Percentiles rank a stretch among this genome's conserved stretches.
Evolutionary conservation across 371 early-diverging fungal species (phyloP).

Genomic region (Syncephalastrum contaminatum): DNA sequence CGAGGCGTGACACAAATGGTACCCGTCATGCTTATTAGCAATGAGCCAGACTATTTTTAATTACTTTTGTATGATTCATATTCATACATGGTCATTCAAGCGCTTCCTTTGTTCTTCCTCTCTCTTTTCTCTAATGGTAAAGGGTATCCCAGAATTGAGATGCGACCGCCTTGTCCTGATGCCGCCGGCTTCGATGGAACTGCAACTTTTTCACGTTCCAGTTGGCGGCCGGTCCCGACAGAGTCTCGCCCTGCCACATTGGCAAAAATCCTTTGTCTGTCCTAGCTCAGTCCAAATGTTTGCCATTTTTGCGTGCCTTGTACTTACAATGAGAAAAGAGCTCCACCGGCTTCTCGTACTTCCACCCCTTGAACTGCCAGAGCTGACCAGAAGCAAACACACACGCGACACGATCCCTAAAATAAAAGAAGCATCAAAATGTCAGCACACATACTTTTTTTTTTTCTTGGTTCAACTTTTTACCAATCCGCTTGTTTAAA

Average conservation of each 20-base stretch:
- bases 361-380: conserved; percentile 95
- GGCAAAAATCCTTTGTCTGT: conserved; percentile 77
- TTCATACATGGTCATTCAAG: too few relatives aligned
- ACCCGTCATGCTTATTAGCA: too few relatives aligned
- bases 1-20: too few relatives aligned
- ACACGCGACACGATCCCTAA: conserved; percentile 82
- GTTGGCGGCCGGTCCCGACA: conserved; percentile 51
- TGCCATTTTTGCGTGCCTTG: neutral
- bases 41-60: too few relatives aligned
- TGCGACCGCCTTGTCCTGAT: conserved; percentile 74
- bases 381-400: conserved; percentile 86
- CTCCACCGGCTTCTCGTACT: conserved; percentile 78
- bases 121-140: too few relatives aligned
- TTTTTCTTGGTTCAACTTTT: neutral
- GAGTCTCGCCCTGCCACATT: conserved; percentile 75
- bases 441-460: neutral
- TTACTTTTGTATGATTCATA: too few relatives aligned
- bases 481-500: conserved; percentile 75
- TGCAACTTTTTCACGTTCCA: conserved; percentile 69
- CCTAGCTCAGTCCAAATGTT: neutral
- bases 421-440: neutral
- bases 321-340: conserved; percentile 72
- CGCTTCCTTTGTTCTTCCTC: too few relatives aligned
- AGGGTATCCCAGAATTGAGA: conserved; percentile 71
- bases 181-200: conserved; percentile 75